phyloP scores from a whole-genome alignment of 495 filamentous ascomycete species.

The Penicillium waksmanii region DNA sequence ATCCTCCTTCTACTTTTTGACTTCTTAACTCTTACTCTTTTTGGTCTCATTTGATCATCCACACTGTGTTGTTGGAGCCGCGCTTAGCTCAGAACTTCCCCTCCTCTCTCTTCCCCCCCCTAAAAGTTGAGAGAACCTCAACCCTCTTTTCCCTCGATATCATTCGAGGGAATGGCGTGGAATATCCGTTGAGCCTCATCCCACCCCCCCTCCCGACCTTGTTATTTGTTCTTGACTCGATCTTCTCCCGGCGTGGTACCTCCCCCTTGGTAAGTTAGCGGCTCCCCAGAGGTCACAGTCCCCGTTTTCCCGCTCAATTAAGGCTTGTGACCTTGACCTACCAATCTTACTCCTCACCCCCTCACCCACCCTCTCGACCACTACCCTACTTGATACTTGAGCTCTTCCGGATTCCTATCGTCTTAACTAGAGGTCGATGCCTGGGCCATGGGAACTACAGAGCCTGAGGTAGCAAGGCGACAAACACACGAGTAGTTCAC shows the following conservation, averaged over 20 bases:
- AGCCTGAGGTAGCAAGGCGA: no score
- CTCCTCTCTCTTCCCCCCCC: conserved; percentile 1
- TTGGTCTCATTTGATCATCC: neutral
- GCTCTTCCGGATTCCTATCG: no score
- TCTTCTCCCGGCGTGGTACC: conserved; percentile 9
- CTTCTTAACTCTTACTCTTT: conserved; percentile 5
- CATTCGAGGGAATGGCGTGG: conserved; percentile 17
- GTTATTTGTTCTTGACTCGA: conserved; percentile 3
- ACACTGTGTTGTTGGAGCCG: neutral
- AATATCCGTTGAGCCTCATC: conserved; percentile 20
- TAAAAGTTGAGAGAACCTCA: neutral
- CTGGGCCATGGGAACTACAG: no score
- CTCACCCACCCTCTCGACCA: neutral
- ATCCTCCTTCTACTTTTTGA: conserved; percentile 1
- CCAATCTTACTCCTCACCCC: neutral
- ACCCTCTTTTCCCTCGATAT: conserved; percentile 8
- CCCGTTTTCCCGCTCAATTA: neutral
- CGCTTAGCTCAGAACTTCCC: neutral
- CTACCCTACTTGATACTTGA: no score
- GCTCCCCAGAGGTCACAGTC: conserved; percentile 1
- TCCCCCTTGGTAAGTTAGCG: conserved; percentile 14
- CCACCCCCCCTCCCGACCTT: neutral
- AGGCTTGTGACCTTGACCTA: neutral
- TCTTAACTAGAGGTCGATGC: no score
- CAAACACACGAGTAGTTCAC: no score